These are phyloP conservation scores for Ceratobasidium sp. DNA, from an alignment of 1,284 basidiomycete genomes.

Conservation along the genomic window DNA sequence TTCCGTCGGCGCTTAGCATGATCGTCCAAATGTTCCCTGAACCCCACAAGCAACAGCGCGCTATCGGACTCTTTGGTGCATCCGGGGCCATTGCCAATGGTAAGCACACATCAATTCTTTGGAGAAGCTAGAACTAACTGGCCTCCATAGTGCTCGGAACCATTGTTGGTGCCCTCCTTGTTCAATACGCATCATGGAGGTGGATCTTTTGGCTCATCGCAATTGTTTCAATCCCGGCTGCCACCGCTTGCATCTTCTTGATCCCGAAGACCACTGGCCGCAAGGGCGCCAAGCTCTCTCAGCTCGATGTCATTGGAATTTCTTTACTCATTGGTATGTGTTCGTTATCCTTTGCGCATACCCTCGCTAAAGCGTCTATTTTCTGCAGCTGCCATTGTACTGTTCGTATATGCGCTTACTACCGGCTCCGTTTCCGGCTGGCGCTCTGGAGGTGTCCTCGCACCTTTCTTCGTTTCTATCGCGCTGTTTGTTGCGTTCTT, in stretches of 20 bases:
- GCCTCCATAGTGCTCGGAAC: slow-evolving; percentile 49
- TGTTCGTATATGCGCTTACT: slow-evolving; percentile 61
- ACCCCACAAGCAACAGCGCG: slow-evolving; percentile 56
- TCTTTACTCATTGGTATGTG: slow-evolving; percentile 48
- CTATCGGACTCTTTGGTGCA: slow-evolving; percentile 57
- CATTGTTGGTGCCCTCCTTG: slow-evolving; percentile 50
- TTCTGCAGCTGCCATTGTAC: slow-evolving; percentile 49
- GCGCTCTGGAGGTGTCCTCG: slow-evolving; percentile 54
- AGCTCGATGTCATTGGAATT: slow-evolving; percentile 50
- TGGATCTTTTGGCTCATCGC: slow-evolving; percentile 60
- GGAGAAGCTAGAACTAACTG: background rate
- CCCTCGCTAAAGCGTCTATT: background rate
- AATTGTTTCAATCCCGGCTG: slow-evolving; percentile 52
- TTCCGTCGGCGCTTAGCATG: slow-evolving; percentile 58
- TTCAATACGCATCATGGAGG: slow-evolving; percentile 53
- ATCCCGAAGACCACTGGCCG: slow-evolving; percentile 47
- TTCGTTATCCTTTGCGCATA: background rate
- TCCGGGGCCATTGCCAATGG: slow-evolving; percentile 57
- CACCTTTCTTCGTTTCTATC: slow-evolving; percentile 56
- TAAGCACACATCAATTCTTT: slow-evolving; percentile 45
- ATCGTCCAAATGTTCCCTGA: slow-evolving; percentile 58
- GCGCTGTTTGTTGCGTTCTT: slow-evolving; percentile 52
- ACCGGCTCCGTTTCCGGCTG: slow-evolving; percentile 57
- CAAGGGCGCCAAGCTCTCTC: slow-evolving; percentile 44
- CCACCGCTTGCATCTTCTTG: slow-evolving; percentile 50